Base-by-base conservation (phyloP, 768 basidiomycete genomes). In the Calocera cornea region DNA sequence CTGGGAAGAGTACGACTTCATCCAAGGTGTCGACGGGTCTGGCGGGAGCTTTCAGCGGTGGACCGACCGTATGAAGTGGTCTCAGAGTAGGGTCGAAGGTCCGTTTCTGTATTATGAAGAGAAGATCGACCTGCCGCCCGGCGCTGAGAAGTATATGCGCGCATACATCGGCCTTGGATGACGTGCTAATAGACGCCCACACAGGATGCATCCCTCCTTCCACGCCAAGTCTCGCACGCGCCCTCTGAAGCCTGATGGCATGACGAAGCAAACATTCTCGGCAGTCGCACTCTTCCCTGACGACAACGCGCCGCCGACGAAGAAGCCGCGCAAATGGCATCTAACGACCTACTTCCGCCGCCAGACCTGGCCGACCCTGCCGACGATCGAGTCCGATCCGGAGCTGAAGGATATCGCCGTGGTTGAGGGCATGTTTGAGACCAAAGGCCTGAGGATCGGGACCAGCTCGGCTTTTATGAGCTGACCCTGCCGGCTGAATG, bases 1-100 rank as follows among this genome's bases (percentile, higher is more conserved):
- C 40, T 91, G 89, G 89, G 89, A 91, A 72, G 89, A 91, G 74
- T 60, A 60, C 54, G 54, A 60, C 54, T 60, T 60, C 31, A 27
- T 60, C 22, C 54, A 60, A 33, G 54, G 54, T 10, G 54, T 60
- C 2, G 54, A 60, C 31, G 54, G 54, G 14, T 60, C 54, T 10
- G 54, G 54, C 10, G 54, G 54, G 5, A 60, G 54, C 31, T 60
- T 60, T 33, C 54, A 60, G 31, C 54, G 54, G 14, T 60, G 54
- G 54, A 60, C 54, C 24, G 54, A 60, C 19, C 11, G 54, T 11
- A 60, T 60, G 54, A 60, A 60, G 27, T 60, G 54, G 54, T 29
- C 14, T 27, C 54, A 60, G 27, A 60, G 54, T 27, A 60, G 31
- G 19, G 54, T 60, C 2, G 54, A 60, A 60, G 54, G 54, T 19